A percentile compares a stretch with the other conserved stretches of the same genome.
These are phyloP conservation scores for Pythium rishiriense DNA, from an alignment of 352 stramenopile species.

Conservation along the genomic window DNA sequence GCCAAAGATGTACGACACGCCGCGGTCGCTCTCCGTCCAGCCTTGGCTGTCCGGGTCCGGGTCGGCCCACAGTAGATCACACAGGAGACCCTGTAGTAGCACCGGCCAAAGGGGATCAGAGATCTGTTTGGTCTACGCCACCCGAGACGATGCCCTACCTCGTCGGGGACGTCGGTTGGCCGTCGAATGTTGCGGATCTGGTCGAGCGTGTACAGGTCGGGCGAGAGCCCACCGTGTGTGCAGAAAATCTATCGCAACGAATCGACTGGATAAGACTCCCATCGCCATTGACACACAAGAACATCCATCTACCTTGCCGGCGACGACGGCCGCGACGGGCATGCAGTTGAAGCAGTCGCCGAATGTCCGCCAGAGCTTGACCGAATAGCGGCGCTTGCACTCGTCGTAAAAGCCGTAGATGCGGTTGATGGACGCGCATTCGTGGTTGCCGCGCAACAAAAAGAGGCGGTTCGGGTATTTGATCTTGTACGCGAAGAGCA, in stretches of 20 bases:
- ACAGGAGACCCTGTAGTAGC: conserved; percentile 60
- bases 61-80: conserved; percentile 88
- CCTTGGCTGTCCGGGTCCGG: conserved; percentile 87
- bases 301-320: conserved; percentile 77
- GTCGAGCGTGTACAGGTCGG: conserved; percentile 96
- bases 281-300: neutral
- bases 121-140: too few species aligned
- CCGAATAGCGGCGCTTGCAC: conserved; percentile 93
- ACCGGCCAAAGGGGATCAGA: too few species aligned
- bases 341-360: conserved; percentile 99
- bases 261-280: neutral
- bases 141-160: too few species aligned
- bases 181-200: conserved; percentile 93
- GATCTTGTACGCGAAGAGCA: conserved; percentile 99
- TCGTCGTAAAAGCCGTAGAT: conserved; percentile 99
- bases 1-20: conserved; percentile 99
- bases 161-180: conserved; percentile 83
- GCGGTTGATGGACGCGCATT: conserved; percentile 97
- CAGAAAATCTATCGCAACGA: conserved; percentile 95
- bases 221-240: conserved; percentile 93
- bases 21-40: conserved; percentile 96
- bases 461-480: conserved; percentile 98
- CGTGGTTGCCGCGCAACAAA: conserved; percentile 98
- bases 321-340: conserved; percentile 94
- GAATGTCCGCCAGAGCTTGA: conserved; percentile 95